Conservation (phyloP, 2,329 filamentous ascomycete species). For the Teratosphaeria nubilosa region DNA sequence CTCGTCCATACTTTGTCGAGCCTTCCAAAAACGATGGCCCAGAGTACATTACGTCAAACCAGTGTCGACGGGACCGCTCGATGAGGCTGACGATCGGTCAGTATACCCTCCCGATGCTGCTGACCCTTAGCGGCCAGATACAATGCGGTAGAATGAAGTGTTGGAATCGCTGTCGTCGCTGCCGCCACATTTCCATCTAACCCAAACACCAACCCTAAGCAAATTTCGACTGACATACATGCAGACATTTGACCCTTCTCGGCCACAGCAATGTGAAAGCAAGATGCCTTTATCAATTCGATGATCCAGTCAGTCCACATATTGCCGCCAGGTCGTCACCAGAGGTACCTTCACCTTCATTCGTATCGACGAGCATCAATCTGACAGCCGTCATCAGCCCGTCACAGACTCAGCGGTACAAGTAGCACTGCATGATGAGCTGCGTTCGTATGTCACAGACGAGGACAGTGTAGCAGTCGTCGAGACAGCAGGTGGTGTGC, state of each 20-base stretch:
- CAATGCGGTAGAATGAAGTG: background rate
- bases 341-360: constrained; percentile 6
- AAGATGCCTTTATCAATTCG: constrained; percentile 59
- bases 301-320: constrained; percentile 67
- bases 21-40: constrained; percentile 42
- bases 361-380: background rate
- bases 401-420: constrained; percentile 27
- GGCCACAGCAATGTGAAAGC: constrained; percentile 44
- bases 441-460: constrained; percentile 31
- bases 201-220: constrained; percentile 9
- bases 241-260: constrained; percentile 54
- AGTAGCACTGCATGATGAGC: constrained; percentile 31
- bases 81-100: constrained; percentile 63
- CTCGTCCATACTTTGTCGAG: constrained; percentile 60
- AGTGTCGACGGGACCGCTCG: constrained; percentile 61
- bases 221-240: background rate
- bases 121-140: background rate
- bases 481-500: constrained; percentile 74
- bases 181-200: background rate
- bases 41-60: constrained; percentile 64
- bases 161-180: background rate
- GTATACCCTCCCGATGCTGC: constrained; percentile 2
- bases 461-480: constrained; percentile 54
- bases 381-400: constrained; percentile 8
- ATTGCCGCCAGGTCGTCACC: constrained; percentile 46